Evolutionary conservation across 371 early-diverging fungal genomes (phyloP).

Genomic region (Rhizopus microsporus): DNA sequence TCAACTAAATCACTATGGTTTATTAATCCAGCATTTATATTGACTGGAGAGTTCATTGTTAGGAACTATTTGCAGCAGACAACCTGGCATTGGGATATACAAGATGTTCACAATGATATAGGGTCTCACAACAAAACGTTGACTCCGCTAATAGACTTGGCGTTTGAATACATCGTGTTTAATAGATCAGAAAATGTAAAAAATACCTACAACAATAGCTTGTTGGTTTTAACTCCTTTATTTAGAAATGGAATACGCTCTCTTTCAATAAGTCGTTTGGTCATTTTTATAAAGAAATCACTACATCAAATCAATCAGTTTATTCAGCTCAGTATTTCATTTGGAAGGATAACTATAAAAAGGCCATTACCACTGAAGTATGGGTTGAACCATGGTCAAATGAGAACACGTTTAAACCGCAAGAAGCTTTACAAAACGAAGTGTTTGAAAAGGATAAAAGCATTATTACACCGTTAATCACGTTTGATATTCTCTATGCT

Average conservation of each 20-base stretch:
- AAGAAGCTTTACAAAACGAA: slow-evolving; percentile 28
- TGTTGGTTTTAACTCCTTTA: not conserved
- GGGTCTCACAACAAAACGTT: slow-evolving; percentile 31
- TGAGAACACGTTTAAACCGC: slow-evolving; percentile 12
- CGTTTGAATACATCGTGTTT: slow-evolving; percentile 64
- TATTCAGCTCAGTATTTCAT: slow-evolving; percentile 69
- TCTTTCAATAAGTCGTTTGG: slow-evolving; percentile 50
- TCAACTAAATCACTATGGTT: slow-evolving; percentile 20
- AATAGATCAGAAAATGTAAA: slow-evolving; percentile 59
- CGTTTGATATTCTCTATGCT: slow-evolving; percentile 72
- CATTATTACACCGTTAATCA: slow-evolving; percentile 61
- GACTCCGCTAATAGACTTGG: slow-evolving; percentile 47
- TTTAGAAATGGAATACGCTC: slow-evolving; percentile 53
- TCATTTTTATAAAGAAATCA: slow-evolving; percentile 68
- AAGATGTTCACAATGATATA: slow-evolving; percentile 49
- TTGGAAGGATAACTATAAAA: slow-evolving; percentile 52
- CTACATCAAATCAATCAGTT: not conserved
- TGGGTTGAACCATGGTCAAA: slow-evolving; percentile 70
- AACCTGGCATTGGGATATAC: slow-evolving; percentile 64
- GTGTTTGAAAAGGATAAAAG: slow-evolving; percentile 56
- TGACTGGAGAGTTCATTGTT: slow-evolving; percentile 48
- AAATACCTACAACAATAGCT: not conserved
- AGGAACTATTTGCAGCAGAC: slow-evolving; percentile 60
- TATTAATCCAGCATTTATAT: slow-evolving; percentile 22
- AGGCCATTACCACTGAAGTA: slow-evolving; percentile 64